Percentiles rank a stretch among this genome's conserved stretches.
Evolutionary conservation across 2,329 filamentous ascomycete genomes (phyloP).

Genomic region (Colletotrichum filicis): DNA sequence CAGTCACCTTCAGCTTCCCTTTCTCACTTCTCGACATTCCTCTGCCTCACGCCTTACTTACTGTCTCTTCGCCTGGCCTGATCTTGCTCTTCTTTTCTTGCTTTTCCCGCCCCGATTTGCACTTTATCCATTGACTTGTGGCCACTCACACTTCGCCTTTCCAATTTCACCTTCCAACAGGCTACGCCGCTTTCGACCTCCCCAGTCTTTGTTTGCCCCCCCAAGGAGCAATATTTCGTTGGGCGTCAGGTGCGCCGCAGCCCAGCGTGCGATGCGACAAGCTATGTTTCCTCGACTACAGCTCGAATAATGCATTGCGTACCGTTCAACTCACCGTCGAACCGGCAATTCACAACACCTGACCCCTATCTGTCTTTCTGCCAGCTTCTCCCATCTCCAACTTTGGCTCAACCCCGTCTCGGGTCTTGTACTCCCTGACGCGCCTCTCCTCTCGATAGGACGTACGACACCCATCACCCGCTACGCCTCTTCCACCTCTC

Average conservation of each 20-base stretch:
- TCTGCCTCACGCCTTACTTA: neutral
- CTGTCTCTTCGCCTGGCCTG: conserved; percentile 1
- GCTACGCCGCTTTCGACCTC: neutral
- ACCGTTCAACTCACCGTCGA: neutral
- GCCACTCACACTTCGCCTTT: neutral
- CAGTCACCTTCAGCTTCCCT: neutral
- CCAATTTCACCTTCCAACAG: neutral
- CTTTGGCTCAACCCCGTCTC: neutral
- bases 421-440: neutral
- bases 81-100: neutral
- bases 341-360: conserved; percentile 2
- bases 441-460: neutral
- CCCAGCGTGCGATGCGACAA: conserved; percentile 28
- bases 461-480: neutral
- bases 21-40: conserved; percentile 8
- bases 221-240: neutral
- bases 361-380: neutral
- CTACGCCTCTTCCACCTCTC: neutral
- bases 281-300: conserved; percentile 30
- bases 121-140: neutral
- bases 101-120: conserved; percentile 6
- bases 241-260: conserved; percentile 11
- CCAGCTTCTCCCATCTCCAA: neutral
- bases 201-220: neutral
- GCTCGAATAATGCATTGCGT: conserved; percentile 28